Conservation (phyloP, 345 rosid genomes). For the Citrus sp. region DNA sequence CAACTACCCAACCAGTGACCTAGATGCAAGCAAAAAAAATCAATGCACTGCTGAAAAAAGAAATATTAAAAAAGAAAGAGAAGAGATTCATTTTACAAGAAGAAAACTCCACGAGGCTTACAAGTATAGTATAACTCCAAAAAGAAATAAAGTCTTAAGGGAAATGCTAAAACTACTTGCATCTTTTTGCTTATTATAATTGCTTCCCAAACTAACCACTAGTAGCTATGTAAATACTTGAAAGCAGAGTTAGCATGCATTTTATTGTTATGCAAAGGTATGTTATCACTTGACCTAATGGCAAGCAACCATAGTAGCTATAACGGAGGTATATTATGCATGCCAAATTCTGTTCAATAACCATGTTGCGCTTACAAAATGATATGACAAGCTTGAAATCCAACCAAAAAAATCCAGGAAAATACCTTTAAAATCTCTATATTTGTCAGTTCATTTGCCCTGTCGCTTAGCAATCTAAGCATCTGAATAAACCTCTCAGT, state of each 20-base stretch:
- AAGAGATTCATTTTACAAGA: not conserved
- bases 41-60: slow-evolving; percentile 14
- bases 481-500: slow-evolving; percentile 99
- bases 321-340: not conserved
- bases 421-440: slow-evolving; percentile 96
- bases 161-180: not conserved
- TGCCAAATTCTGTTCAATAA: slow-evolving; percentile 6
- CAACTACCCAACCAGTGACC: slow-evolving; percentile 99
- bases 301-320: not conserved
- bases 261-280: not conserved
- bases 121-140: not conserved
- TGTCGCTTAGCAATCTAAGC: slow-evolving; percentile 96
- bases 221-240: not conserved
- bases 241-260: not conserved
- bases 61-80: not conserved
- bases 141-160: not conserved
- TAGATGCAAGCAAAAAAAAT: slow-evolving; percentile 33
- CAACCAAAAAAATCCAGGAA: slow-evolving; percentile 1
- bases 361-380: not conserved
- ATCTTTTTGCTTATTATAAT: not conserved
- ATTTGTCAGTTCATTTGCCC: slow-evolving; percentile 84
- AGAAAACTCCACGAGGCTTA: not conserved
- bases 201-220: not conserved
- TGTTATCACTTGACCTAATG: not conserved
- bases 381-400: slow-evolving; percentile 5